These are phyloP conservation scores for Candida nonsorbophila DNA, from an alignment of 805 yeast genomes.

Conservation along the genomic window DNA sequence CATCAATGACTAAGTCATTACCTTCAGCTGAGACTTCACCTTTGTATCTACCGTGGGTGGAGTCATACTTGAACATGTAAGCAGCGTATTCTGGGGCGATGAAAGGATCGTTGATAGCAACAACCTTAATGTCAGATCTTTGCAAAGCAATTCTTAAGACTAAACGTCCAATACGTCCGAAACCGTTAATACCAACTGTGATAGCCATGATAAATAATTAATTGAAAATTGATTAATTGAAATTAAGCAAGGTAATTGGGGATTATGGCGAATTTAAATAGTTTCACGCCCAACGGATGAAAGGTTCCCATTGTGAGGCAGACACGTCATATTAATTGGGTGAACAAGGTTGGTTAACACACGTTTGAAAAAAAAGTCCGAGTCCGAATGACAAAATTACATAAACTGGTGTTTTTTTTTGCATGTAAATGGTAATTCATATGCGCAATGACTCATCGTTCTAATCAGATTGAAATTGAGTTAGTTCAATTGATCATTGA, in stretches of 20 bases:
- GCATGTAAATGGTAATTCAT: no score
- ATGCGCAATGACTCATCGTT: no score
- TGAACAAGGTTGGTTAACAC: no score
- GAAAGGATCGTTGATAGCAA: constrained; percentile 90
- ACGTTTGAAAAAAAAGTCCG: no score
- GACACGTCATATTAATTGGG: no score
- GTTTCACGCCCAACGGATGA: constrained; percentile 11
- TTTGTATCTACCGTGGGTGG: constrained; percentile 82
- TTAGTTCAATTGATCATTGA: no score
- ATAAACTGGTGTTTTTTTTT: no score
- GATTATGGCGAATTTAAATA: constrained; percentile 1
- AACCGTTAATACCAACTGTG: constrained; percentile 87
- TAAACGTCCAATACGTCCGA: constrained; percentile 92
- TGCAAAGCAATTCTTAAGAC: constrained; percentile 76
- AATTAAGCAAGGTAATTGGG: constrained; percentile 2
- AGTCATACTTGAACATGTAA: constrained; percentile 93
- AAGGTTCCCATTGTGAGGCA: constrained; percentile 13
- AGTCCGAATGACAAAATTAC: no score
- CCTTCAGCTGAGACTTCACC: constrained; percentile 66
- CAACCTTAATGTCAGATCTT: constrained; percentile 73
- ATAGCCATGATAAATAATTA: constrained; percentile 40
- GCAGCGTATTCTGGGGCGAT: constrained; percentile 88
- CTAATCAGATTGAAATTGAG: no score
- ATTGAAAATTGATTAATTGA: constrained; percentile 2
- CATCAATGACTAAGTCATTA: constrained; percentile 61